Evolutionary conservation across 768 basidiomycete species (phyloP), one percentile per base, ranked within the genome.

Genomic region (Pleurotus djamor): DNA sequence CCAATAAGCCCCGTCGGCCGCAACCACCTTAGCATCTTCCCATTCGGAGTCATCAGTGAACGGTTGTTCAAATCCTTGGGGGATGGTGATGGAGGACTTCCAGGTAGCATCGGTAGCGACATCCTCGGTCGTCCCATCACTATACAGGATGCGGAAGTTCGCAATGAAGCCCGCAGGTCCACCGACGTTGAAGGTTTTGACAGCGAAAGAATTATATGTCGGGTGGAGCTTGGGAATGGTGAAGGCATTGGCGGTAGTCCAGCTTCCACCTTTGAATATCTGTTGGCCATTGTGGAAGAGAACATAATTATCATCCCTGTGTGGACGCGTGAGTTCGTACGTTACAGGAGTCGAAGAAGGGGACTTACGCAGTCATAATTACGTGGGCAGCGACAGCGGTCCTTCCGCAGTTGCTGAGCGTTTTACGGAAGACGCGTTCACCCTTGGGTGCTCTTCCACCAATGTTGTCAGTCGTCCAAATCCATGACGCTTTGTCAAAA

Each of bases 1-100:
- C 21, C 21, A 28, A 28, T 28, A 28, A 28, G 21, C 21, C 21
- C 21, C 21, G 3, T 28, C 21, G 21, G 21, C 14, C 16, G 35
- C 57, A 3, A 58, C 56, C 5, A 65, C 61, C 49, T 68, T 67
- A 7, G 71, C 72, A 37, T 68, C 59, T 5, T 60, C 57, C 74
- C 74, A 74, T 5, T 54, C 57, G 48, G 61, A 67, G 59, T 73
- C 75, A 55, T 75, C 68, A 36, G 66, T 71, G 2, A 61, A 68
- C 4, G 68, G 61, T 13, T 68, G 61, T 56, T 74, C 62, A 60
- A 72, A 76, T 2, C 71, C 72, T 3, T 62, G 52, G 0, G 71
- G 69, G 3, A 66, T 63, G 4, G 7, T 33, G 28, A 41, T 21
- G 16, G 43, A 48, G n/a, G 66, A 63, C 44, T 66, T 67, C 69